These are phyloP conservation scores for Magnusiomyces tetraspermus DNA, from an alignment of 1,139 yeast species.

Conservation along the genomic window DNA sequence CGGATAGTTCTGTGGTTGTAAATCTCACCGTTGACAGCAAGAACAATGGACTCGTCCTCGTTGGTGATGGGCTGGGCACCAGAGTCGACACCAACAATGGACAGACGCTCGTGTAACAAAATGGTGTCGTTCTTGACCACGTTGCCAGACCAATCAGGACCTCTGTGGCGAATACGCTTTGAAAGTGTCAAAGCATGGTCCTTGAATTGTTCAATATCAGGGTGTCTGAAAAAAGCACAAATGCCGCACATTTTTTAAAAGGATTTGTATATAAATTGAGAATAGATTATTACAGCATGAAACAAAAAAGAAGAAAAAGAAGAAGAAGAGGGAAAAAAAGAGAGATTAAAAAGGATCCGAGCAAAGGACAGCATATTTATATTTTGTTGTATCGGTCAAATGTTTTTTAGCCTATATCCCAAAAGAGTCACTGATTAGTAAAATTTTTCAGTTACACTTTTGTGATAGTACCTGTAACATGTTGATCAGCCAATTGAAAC, in stretches of 20 bases:
- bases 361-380: too few relatives aligned
- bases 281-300: neutral
- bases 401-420: too few relatives aligned
- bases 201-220: constrained; percentile 71
- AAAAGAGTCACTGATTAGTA: too few relatives aligned
- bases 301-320: neutral
- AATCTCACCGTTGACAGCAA: constrained; percentile 95
- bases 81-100: constrained; percentile 80
- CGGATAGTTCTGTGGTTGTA: constrained; percentile 91
- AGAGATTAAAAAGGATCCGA: too few relatives aligned
- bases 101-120: constrained; percentile 87
- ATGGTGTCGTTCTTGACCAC: constrained; percentile 62
- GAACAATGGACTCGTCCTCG: constrained; percentile 57
- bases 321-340: too few relatives aligned
- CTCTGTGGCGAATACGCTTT: constrained; percentile 91
- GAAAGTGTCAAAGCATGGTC: constrained; percentile 81
- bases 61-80: constrained; percentile 97
- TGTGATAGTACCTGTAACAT: too few relatives aligned
- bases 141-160: constrained; percentile 97
- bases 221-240: constrained; percentile 82
- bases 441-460: too few relatives aligned
- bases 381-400: too few relatives aligned
- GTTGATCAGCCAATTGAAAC: too few relatives aligned
- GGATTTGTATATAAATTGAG: too few relatives aligned
- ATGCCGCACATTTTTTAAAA: constrained; percentile 77